Evolutionary conservation across 352 stramenopile genomes (phyloP).

Genomic region (Globisporangium yorkense): DNA sequence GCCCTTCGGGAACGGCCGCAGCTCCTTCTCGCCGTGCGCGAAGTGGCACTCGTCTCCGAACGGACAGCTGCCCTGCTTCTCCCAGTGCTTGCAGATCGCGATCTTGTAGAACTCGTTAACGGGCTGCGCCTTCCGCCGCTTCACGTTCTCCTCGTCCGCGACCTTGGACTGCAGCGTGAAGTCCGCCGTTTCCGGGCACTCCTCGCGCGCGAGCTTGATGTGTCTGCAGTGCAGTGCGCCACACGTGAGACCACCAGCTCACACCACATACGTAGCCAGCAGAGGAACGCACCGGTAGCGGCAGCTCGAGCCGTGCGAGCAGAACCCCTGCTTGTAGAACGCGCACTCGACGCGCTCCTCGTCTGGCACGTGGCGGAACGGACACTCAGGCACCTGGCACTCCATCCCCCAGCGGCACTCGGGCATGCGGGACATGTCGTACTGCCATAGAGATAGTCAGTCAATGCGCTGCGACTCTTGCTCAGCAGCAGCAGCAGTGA

Average conservation of each 20-base stretch:
- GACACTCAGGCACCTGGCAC: conserved; percentile 96
- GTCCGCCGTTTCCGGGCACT: conserved; percentile 91
- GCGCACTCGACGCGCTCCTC: conserved; percentile 96
- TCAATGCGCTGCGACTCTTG: no score
- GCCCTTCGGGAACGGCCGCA: conserved; percentile 83
- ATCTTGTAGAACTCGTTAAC: conserved; percentile 98
- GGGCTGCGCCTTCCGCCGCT: conserved; percentile 80
- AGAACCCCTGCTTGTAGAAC: conserved; percentile 98
- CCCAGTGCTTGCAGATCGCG: conserved; percentile 96
- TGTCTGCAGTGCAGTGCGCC: conserved; percentile 44
- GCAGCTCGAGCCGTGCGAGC: conserved; percentile 95
- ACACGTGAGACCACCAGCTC: no score
- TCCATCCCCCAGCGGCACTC: conserved; percentile 96
- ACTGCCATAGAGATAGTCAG: conserved; percentile 51
- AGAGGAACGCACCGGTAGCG: conserved; percentile 63
- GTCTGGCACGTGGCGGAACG: conserved; percentile 95
- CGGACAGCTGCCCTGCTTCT: conserved; percentile 93
- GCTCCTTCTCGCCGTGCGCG: conserved; percentile 92
- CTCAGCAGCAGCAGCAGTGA: no score
- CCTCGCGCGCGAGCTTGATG: conserved; percentile 89
- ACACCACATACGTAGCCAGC: neutral
- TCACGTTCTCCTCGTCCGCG: conserved; percentile 87
- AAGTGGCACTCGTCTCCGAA: conserved; percentile 97
- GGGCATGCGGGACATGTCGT: conserved; percentile 97
- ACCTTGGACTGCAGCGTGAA: conserved; percentile 92